Base-by-base conservation (phyloP, 495 filamentous ascomycete genomes). In the Mytilinidion resinicola region DNA sequence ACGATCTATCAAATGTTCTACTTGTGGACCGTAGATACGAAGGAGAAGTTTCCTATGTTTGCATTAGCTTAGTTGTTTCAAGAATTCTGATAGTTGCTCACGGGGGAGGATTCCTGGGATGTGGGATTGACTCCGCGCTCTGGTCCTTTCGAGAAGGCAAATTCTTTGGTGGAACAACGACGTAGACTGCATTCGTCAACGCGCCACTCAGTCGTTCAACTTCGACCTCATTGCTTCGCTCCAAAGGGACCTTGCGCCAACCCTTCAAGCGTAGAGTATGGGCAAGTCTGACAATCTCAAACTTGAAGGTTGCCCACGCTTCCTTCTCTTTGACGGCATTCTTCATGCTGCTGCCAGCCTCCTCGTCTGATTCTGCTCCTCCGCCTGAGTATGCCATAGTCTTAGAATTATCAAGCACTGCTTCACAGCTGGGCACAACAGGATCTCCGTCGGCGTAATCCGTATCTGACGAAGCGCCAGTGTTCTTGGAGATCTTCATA, bases 161-260 rank as follows among this genome's bases (percentile, higher is more conserved):
- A 48, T 82, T 72, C 56, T 74, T 75, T 1, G 93, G 93, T 2
- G 93, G 91, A 15, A 82, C 85, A 43, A 98, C 89, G 53, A 95
- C 90, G 70, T 96, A 97, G 11, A 97, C 90, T 9, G 91, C 88
- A 69, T 99, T 99, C 3, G 93, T 99, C 67, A 97, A 73, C 14
- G 93, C 93, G 52, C 93, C 93, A 67, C 91, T 96, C 11, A 99
- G 82, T 14, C 91, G 83, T 69, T 87, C 80, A 25, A 97, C 87
- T 14, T 82, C 83, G 46, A 99, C 87, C 21, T 89, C 84, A 39
- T 67, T 74, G 56, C 83, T 82, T 42, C 70, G 65, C 8, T 95
- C 89, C 64, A 96, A 75, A 6, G 89, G 77, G 1, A 99, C 81
- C 56, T 82, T 82, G 48, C 91, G 85, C 93, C 93, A 99, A 5